A percentile compares a stretch with the other conserved stretches of the same genome.
These are phyloP conservation scores for Aspergillus bertholletiae DNA, from an alignment of 495 filamentous ascomycete genomes.

Conservation along the genomic window DNA sequence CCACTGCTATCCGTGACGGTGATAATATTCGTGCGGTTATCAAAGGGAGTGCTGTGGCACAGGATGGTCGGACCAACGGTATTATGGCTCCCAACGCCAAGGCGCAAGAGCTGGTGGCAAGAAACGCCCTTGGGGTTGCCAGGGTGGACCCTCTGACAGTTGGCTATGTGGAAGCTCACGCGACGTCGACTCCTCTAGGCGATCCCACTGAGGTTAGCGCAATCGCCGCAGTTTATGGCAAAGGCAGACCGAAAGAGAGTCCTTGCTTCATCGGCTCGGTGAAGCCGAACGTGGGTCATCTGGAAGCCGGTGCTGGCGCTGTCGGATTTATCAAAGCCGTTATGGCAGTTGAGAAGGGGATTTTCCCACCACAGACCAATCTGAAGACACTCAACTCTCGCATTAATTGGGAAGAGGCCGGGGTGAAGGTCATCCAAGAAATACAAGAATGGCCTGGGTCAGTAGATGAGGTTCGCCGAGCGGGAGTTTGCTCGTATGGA, in stretches of 20 bases:
- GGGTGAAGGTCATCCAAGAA: neutral
- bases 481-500: neutral
- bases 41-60: constrained; percentile 22
- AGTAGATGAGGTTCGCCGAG: neutral
- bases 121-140: constrained; percentile 25
- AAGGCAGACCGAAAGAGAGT: neutral
- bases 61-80: constrained; percentile 32
- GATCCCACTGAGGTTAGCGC: constrained; percentile 39
- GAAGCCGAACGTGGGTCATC: constrained; percentile 44
- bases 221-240: constrained; percentile 21
- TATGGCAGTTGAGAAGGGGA: constrained; percentile 25
- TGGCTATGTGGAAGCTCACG: constrained; percentile 43
- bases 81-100: constrained; percentile 34
- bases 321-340: constrained; percentile 38
- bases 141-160: constrained; percentile 24
- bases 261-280: constrained; percentile 29
- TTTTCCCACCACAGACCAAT: constrained; percentile 29
- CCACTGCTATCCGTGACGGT: constrained; percentile 24
- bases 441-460: constrained; percentile 20
- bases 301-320: constrained; percentile 41
- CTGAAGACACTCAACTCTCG: constrained; percentile 33
- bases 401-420: constrained; percentile 10
- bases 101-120: constrained; percentile 26
- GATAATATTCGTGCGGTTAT: constrained; percentile 35
- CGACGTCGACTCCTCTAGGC: constrained; percentile 39